phyloP scores from a whole-genome alignment of 345 rosid genomes.

The Brassica rapa region DNA sequence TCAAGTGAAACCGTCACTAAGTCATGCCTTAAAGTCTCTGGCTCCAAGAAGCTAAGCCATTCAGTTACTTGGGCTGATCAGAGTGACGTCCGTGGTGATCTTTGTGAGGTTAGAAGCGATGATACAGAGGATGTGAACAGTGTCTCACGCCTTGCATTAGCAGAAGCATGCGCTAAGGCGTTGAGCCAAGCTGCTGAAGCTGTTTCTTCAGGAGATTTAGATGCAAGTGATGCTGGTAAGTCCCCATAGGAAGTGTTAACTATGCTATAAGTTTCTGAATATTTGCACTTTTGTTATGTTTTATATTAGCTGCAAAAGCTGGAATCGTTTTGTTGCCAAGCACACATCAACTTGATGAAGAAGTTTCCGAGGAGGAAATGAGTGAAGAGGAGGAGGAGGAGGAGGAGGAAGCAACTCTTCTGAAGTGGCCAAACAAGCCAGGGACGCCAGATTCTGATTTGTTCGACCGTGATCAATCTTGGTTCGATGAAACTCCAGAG shows the following conservation, averaged over 20 bases:
- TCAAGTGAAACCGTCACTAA: conserved; percentile 47
- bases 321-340: conserved; percentile 67
- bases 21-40: conserved; percentile 66
- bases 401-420: conserved; percentile 40
- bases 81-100: conserved; percentile 48
- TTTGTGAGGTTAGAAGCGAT: conserved; percentile 55
- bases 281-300: conserved; percentile 10
- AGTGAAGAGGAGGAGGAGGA: conserved; percentile 26
- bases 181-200: conserved; percentile 78
- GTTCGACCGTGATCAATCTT: conserved; percentile 79
- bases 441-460: conserved; percentile 54
- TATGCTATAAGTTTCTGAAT: neutral
- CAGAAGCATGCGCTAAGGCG: conserved; percentile 79
- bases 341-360: conserved; percentile 46
- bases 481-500: conserved; percentile 82
- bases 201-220: conserved; percentile 60
- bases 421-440: conserved; percentile 71
- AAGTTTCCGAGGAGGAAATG: conserved; percentile 24
- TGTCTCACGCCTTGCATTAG: conserved; percentile 57
- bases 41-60: conserved; percentile 50
- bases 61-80: conserved; percentile 95
- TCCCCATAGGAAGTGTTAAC: conserved; percentile 5
- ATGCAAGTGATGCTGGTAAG: conserved; percentile 61
- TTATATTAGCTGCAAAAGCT: conserved; percentile 59
- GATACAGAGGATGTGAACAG: conserved; percentile 41